Conservation (phyloP, 2,329 filamentous ascomycete genomes). For the Acephala macrosclerotiorum region DNA sequence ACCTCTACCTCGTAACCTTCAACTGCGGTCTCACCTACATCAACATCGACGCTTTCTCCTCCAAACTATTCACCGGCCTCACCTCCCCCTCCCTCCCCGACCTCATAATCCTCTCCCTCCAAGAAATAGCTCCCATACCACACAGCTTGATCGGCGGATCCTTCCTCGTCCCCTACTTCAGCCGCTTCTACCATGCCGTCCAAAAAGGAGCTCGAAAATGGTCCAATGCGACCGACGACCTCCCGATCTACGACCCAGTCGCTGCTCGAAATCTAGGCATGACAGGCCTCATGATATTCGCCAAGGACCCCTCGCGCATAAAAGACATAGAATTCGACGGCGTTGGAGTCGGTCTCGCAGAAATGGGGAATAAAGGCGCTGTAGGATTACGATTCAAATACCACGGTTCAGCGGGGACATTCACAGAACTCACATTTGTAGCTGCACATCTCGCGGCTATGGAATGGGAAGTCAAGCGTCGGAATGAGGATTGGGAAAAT, state of each 20-base stretch:
- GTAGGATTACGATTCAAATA: slow-evolving; percentile 79
- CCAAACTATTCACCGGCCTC: slow-evolving; percentile 71
- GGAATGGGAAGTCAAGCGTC: slow-evolving; percentile 76
- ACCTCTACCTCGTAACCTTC: slow-evolving; percentile 84
- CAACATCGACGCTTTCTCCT: slow-evolving; percentile 73
- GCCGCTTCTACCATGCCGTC: slow-evolving; percentile 74
- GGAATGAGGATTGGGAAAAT: slow-evolving; percentile 88
- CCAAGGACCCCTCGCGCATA: slow-evolving; percentile 67
- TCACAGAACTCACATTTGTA: slow-evolving; percentile 81
- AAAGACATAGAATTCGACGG: slow-evolving; percentile 76
- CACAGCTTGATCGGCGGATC: slow-evolving; percentile 87
- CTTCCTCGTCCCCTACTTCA: slow-evolving; percentile 78
- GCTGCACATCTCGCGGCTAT: slow-evolving; percentile 88
- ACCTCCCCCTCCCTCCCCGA: slow-evolving; percentile 64
- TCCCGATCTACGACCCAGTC: slow-evolving; percentile 71
- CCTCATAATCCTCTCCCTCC: slow-evolving; percentile 73
- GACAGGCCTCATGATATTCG: slow-evolving; percentile 89
- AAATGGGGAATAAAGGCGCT: slow-evolving; percentile 96
- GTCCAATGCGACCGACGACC: slow-evolving; percentile 40
- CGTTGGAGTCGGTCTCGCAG: slow-evolving; percentile 82
- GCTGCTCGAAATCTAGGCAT: slow-evolving; percentile 81
- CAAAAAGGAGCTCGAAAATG: slow-evolving; percentile 64
- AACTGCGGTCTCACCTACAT: slow-evolving; percentile 83
- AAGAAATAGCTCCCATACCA: slow-evolving; percentile 87
- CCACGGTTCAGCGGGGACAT: slow-evolving; percentile 43